phyloP scores from a whole-genome alignment of 2,329 filamentous ascomycete species.

The Aureobasidium subglaciale region DNA sequence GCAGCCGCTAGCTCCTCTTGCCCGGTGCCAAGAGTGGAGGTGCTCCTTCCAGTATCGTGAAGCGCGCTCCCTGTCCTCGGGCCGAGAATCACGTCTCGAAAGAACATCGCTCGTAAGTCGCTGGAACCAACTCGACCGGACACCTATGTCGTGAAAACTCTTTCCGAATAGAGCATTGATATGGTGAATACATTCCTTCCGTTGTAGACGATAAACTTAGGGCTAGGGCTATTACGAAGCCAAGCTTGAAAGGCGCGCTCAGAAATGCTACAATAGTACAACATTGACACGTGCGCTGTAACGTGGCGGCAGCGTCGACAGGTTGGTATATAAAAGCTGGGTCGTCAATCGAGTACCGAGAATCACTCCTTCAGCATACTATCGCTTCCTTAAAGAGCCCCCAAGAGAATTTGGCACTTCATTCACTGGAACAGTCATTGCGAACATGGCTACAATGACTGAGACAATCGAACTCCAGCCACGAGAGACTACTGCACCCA shows the following conservation, averaged over 20 bases:
- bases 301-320: background rate
- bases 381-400: too few species aligned
- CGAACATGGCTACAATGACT: background rate
- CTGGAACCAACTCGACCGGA: too few species aligned
- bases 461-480: background rate
- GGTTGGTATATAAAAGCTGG: background rate
- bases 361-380: too few species aligned
- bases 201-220: background rate
- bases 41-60: background rate
- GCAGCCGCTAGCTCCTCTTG: background rate
- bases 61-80: background rate
- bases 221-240: background rate
- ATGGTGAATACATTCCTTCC: background rate
- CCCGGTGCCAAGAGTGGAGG: background rate
- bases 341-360: background rate
- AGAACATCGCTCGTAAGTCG: too few species aligned
- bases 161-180: background rate
- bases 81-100: background rate
- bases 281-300: background rate
- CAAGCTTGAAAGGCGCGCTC: background rate
- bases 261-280: background rate
- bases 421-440: background rate
- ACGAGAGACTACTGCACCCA: background rate
- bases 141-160: too few species aligned
- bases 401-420: too few species aligned